Evolutionary conservation across 495 filamentous ascomycete species (phyloP).

Genomic region (Penicillium cosmopolitanum): DNA sequence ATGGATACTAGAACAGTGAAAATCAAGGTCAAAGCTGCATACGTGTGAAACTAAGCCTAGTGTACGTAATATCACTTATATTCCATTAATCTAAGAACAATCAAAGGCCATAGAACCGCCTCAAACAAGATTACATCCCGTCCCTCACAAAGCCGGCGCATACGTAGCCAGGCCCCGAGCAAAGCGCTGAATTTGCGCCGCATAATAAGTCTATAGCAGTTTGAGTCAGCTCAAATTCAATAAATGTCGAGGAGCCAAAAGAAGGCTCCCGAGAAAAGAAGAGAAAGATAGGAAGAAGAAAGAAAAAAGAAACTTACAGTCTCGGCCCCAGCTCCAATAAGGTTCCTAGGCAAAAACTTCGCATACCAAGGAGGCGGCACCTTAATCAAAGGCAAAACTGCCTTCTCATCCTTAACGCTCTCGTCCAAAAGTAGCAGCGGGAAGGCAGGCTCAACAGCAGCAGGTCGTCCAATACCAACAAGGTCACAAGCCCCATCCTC

Average conservation of each 20-base stretch:
- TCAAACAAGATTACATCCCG: too few species aligned
- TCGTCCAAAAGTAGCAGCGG: slow-evolving; percentile 58
- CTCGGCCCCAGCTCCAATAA: slow-evolving; percentile 50
- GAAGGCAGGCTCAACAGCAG: slow-evolving; percentile 51
- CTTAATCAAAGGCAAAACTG: slow-evolving; percentile 42
- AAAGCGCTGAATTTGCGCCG: slow-evolving; percentile 43
- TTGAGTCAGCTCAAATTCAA: background rate
- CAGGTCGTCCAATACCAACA: slow-evolving; percentile 59
- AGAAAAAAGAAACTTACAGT: slow-evolving; percentile 35
- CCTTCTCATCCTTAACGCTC: slow-evolving; percentile 52
- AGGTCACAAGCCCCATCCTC: slow-evolving; percentile 58
- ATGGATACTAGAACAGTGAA: too few species aligned
- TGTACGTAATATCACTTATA: background rate
- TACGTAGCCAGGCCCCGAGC: slow-evolving; percentile 38
- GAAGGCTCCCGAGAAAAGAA: too few species aligned
- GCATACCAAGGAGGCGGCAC: slow-evolving; percentile 36
- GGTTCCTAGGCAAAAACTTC: slow-evolving; percentile 38
- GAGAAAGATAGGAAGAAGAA: background rate
- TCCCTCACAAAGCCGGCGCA: slow-evolving; percentile 28
- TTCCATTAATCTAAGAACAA: too few species aligned
- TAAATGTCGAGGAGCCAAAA: too few species aligned
- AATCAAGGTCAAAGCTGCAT: too few species aligned
- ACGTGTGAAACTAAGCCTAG: background rate
- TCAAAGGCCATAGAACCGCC: too few species aligned
- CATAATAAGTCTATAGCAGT: slow-evolving; percentile 41